Evolutionary conservation across 208 protist genomes (phyloP), one percentile per base, ranked within the genome.

Genomic region (Endotrypanum monterogeii): DNA sequence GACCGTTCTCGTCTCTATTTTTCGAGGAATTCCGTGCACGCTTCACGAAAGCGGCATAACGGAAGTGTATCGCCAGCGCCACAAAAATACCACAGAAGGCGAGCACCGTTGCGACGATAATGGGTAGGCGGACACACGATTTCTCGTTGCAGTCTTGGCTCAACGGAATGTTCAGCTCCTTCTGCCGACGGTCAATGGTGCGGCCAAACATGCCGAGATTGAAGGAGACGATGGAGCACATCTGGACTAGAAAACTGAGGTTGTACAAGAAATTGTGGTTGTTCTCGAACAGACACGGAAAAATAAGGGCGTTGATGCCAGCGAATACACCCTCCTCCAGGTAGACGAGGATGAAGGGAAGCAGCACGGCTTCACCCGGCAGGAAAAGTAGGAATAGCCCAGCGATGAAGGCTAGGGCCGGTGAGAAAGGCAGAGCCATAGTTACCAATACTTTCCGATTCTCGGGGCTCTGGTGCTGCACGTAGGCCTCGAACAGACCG

Each of bases 291-390:
- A 92, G 37, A 54, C 80, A 83, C 16, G 88, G 85, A 46, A 92
- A 87, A 67, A 90, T 84, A 39, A 92, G 72, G 5, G 88, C 88
- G 72, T 81, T 84, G 63, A 85, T 60, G 51, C 83, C 77, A 66
- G 79, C 78, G 54, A 92, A 92, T 4, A 85, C 73, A 65, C 88
- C 88, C 63, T 90, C 83, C 74, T 90, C 79, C 54, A 92, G 68
- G 83, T 92, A 92, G 35, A 92, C 74, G 32, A 92, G 39, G 37
- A 92, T 84, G 69, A 83, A 90, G 39, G 88, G 88, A 11, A 92
- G 71, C 16, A 92, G 74, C 41, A 92, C 67, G 12, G 73, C 69
- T 1, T 86, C 65, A 37, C 78, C 74, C 30, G 88, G 88, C 62
- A 92, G 67, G 25, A 88, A 61, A 35, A 92, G 83, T 3, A 90